phyloP scores from a whole-genome alignment of 2,329 filamentous ascomycete species.

The Polychaeton citri region DNA sequence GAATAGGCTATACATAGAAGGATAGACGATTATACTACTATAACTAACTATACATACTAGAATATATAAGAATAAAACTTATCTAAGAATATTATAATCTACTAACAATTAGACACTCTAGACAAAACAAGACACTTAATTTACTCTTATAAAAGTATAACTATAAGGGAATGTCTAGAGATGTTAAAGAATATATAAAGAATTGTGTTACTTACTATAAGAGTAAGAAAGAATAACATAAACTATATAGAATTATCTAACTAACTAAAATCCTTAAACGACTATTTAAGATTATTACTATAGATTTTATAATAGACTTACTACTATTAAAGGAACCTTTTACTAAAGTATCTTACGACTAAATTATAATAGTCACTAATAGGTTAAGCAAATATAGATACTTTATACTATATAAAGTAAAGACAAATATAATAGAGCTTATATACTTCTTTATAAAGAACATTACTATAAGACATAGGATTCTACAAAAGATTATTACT shows the following conservation, averaged over 20 bases:
- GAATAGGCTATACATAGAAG: too few species aligned
- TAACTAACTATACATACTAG: background rate
- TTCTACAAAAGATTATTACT: background rate
- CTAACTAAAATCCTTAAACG: background rate
- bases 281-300: background rate
- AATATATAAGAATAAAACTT: background rate
- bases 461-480: background rate
- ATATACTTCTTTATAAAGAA: background rate
- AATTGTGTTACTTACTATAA: background rate
- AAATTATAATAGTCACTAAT: background rate
- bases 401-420: background rate
- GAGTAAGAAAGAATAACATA: background rate
- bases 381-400: background rate
- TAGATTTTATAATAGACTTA: background rate
- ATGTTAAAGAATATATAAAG: background rate
- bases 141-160: background rate
- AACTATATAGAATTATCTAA: background rate
- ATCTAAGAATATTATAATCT: background rate
- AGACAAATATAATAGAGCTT: background rate
- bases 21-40: background rate
- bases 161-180: background rate
- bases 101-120: background rate
- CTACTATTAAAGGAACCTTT: background rate
- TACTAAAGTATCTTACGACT: background rate
- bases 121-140: background rate